phyloP scores from a whole-genome alignment of 2,329 filamentous ascomycete species.

The Tolypocladium nubicola region DNA sequence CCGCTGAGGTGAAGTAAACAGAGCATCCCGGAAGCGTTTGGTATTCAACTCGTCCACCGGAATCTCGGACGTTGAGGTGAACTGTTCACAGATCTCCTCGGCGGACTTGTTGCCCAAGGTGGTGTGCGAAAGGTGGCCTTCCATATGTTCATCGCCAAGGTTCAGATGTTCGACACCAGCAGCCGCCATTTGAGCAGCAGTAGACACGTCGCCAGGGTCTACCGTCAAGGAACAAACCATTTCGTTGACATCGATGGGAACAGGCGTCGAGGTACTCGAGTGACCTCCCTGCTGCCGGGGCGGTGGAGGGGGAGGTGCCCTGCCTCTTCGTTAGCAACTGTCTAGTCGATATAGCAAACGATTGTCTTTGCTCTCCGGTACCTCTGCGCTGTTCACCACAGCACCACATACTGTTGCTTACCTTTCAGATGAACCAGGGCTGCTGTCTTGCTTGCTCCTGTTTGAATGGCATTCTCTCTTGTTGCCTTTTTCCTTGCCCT shows the following conservation, averaged over 20 bases:
- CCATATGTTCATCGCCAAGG: too few relatives aligned
- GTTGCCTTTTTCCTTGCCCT: too few relatives aligned
- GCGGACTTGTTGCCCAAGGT: not conserved
- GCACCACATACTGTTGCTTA: too few relatives aligned
- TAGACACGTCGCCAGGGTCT: not conserved
- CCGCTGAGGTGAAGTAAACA: not conserved
- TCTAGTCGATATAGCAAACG: too few relatives aligned
- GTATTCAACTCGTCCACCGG: not conserved
- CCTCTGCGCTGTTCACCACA: too few relatives aligned
- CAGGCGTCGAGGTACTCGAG: not conserved
- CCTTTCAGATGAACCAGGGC: too few relatives aligned
- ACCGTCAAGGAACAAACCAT: not conserved
- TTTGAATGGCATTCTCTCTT: too few relatives aligned
- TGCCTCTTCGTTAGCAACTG: not conserved
- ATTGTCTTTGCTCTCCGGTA: too few relatives aligned
- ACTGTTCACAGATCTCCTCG: not conserved
- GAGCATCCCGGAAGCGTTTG: not conserved
- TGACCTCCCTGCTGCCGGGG: not conserved
- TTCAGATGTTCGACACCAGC: not conserved
- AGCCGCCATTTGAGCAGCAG: not conserved
- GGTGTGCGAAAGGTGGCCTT: not conserved
- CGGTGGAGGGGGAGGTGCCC: not conserved
- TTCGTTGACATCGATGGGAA: not conserved
- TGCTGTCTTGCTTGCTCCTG: too few relatives aligned
- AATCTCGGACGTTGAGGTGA: not conserved